Evolutionary conservation across 1,139 yeast genomes (phyloP), one percentile per base, ranked within the genome.

Genomic region (Saccharomyces hybrid): DNA sequence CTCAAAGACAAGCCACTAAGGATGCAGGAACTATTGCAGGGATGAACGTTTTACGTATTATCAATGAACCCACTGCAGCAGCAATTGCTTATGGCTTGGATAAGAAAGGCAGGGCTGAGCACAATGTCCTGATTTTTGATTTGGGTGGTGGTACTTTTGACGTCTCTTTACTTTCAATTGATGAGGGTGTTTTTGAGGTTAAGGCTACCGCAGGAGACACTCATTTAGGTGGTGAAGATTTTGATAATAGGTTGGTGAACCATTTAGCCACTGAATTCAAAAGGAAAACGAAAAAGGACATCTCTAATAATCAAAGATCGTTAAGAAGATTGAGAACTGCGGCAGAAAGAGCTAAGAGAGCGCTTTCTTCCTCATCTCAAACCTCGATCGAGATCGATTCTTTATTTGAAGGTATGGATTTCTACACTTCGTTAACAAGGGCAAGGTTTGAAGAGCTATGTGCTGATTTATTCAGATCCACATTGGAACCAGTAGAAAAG

Each of bases 161-260:
- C 86, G 97, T 89, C 55, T 90, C 97, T 46, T 79, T 89, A 64
- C 80, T 90, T 66, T 84, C 91, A 55, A 89, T 89, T 73, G 96
- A 89, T 74, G 96, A 89, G 63, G 97, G 97, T 81, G 88, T 90
- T 65, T 90, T 89, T 74, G 95, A 89, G 75, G 97, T 90, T 69
- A 88, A 88, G 81, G 91, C 97, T 60, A 90, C 97, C 65, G 96
- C 96, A 58, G 97, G 97, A 84, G 97, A 90, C 78, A 90, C 97
- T 62, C 97, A 89, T 77, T 82, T 90, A 79, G 97, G 97, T 79
- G 97, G 97, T 80, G 96, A 89, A 75, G 91, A 85, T 73, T 85
- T 85, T 69, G 91, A 85, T 75, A 82, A 84, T 77, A 81, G 86
- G 75, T 76, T 86, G 68, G 86, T 86, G 58, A 84, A 75, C 72